phyloP scores from a whole-genome alignment of 495 filamentous ascomycete species.

The Daldinia decipiens region DNA sequence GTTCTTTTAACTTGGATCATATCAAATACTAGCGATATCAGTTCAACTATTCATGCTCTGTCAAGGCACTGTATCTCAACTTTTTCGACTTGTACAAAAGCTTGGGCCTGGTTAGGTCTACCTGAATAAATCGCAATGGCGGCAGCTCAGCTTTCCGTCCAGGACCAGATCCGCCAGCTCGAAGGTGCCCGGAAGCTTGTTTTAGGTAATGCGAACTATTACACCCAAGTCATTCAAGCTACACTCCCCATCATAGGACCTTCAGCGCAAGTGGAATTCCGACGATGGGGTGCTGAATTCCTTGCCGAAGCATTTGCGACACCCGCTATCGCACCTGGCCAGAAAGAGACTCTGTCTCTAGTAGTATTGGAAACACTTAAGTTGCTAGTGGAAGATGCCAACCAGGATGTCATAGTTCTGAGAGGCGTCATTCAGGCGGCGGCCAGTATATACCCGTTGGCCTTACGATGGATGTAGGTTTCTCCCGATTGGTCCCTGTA shows the following conservation, averaged over 20 bases:
- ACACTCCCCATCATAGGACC: conserved; percentile 88
- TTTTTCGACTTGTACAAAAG: conserved; percentile 7
- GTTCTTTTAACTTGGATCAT: not conserved
- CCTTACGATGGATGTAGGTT: conserved; percentile 93
- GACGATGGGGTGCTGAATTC: conserved; percentile 96
- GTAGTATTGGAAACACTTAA: conserved; percentile 78
- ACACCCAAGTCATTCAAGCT: conserved; percentile 87
- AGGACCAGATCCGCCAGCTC: conserved; percentile 83
- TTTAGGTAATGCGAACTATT: conserved; percentile 81
- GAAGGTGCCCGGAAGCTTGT: conserved; percentile 88
- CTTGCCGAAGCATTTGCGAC: conserved; percentile 95
- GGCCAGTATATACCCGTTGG: conserved; percentile 89
- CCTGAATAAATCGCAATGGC: conserved; percentile 52
- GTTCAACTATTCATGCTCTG: conserved; percentile 3
- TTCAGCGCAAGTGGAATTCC: conserved; percentile 76
- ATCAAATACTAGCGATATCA: not conserved
- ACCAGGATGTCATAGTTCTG: conserved; percentile 78
- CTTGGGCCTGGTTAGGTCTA: conserved; percentile 29
- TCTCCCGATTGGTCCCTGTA: conserved; percentile 42
- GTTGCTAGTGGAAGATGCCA: conserved; percentile 74
- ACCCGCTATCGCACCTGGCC: conserved; percentile 73
- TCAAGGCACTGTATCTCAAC: not conserved
- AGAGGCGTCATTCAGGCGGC: conserved; percentile 85
- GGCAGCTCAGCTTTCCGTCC: conserved; percentile 62
- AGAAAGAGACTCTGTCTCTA: conserved; percentile 80